These are phyloP conservation scores for Colletotrichum musicola DNA, from an alignment of 2,329 filamentous ascomycete species.

Conservation along the genomic window DNA sequence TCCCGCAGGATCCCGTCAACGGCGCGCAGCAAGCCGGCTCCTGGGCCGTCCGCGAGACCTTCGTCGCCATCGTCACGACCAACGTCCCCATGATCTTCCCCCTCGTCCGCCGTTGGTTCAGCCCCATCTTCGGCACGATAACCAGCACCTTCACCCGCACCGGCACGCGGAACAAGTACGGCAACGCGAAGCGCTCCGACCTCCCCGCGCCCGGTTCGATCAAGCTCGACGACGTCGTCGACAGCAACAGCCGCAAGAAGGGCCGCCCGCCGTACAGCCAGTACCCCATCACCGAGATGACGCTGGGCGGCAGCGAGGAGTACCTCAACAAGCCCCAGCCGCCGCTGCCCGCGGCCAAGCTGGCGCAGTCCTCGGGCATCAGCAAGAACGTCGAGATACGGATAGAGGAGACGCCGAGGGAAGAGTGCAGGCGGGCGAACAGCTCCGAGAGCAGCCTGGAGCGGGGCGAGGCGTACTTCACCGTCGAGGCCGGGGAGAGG, in stretches of 20 bases:
- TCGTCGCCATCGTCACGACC: constrained; percentile 40
- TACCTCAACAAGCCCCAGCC: constrained; percentile 16
- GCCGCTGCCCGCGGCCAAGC: neutral
- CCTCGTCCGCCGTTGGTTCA: constrained; percentile 27
- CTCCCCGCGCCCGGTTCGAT: constrained; percentile 29
- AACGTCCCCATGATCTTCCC: constrained; percentile 40
- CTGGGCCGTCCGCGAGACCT: constrained; percentile 41
- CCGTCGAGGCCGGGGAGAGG: neutral
- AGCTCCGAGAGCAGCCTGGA: constrained; percentile 16
- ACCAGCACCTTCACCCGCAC: constrained; percentile 16
- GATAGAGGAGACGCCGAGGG: constrained; percentile 21
- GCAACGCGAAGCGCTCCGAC: constrained; percentile 18
- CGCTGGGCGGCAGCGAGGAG: constrained; percentile 29
- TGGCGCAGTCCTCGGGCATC: constrained; percentile 13
- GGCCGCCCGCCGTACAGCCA: constrained; percentile 27
- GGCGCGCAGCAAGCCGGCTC: constrained; percentile 33
- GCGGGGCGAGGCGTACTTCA: constrained; percentile 10
- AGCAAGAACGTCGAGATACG: constrained; percentile 34
- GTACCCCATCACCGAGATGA: constrained; percentile 32
- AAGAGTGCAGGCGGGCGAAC: neutral
- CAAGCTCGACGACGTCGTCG: constrained; percentile 23
- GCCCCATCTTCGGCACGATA: constrained; percentile 28
- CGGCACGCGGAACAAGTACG: constrained; percentile 24
- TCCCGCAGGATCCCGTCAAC: constrained; percentile 27
- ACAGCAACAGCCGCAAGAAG: constrained; percentile 24